phyloP scores from a whole-genome alignment of 345 rosid species.

The Heritiera littoralis region DNA sequence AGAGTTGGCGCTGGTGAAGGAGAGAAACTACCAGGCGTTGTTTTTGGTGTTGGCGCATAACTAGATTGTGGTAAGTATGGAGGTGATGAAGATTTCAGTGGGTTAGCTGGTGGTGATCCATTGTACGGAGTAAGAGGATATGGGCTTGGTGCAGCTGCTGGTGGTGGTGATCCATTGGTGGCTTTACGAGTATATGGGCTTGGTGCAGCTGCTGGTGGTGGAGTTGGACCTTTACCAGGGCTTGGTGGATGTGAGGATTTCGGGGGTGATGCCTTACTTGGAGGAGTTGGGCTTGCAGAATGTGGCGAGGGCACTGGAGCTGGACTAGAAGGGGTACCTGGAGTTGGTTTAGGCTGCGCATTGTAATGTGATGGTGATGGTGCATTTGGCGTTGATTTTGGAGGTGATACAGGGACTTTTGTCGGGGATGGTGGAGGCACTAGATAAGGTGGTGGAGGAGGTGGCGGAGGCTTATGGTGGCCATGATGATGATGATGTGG shows the following conservation, averaged over 20 bases:
- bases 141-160: neutral
- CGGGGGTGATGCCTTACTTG: slow-evolving; percentile 13
- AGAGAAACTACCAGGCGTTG: neutral
- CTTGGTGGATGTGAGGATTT: slow-evolving; percentile 16
- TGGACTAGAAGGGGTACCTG: neutral
- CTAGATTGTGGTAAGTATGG: slow-evolving; percentile 16
- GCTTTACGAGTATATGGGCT: neutral
- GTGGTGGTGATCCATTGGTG: too few species aligned
- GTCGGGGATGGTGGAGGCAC: slow-evolving; percentile 14
- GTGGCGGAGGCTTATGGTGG: slow-evolving; percentile 1
- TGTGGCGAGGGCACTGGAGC: slow-evolving; percentile 8
- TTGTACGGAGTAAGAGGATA: slow-evolving; percentile 15
- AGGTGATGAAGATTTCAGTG: slow-evolving; percentile 24
- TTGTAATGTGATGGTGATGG: slow-evolving; percentile 21
- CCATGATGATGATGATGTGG: neutral
- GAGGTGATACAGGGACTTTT: neutral
- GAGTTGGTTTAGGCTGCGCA: slow-evolving; percentile 18
- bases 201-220: slow-evolving; percentile 11
- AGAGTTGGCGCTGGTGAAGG: slow-evolving; percentile 14
- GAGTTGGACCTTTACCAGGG: slow-evolving; percentile 12
- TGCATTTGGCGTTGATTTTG: neutral
- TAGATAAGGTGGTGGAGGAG: neutral
- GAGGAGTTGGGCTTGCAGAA: slow-evolving; percentile 4
- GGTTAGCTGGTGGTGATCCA: slow-evolving; percentile 19
- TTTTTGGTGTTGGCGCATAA: slow-evolving; percentile 9